phyloP scores from a whole-genome alignment of 2,329 filamentous ascomycete species.

The Colletotrichum sojae region DNA sequence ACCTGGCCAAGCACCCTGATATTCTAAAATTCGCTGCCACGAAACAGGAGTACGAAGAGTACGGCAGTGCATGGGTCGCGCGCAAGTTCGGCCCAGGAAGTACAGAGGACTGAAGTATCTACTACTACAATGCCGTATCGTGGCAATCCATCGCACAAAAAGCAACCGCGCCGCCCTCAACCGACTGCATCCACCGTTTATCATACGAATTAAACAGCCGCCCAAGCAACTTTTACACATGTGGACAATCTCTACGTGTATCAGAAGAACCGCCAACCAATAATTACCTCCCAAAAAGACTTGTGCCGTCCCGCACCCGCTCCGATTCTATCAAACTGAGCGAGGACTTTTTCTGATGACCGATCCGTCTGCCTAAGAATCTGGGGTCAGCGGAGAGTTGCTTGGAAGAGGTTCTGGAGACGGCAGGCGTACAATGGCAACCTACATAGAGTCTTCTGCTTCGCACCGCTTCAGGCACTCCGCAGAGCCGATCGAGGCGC shows the following conservation, averaged over 20 bases:
- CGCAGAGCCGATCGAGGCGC: slow-evolving; percentile 38
- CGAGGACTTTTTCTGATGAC: background rate
- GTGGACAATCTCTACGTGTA: background rate
- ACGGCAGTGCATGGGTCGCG: slow-evolving; percentile 81
- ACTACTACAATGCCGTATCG: background rate
- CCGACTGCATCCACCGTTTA: background rate
- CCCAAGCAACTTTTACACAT: background rate
- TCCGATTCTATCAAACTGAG: background rate
- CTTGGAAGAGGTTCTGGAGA: background rate
- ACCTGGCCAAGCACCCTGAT: slow-evolving; percentile 78
- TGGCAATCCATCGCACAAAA: background rate
- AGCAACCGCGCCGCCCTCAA: background rate
- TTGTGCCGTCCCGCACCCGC: background rate
- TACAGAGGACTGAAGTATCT: slow-evolving; percentile 20
- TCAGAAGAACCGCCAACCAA: slow-evolving; percentile 6
- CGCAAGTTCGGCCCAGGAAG: slow-evolving; percentile 73
- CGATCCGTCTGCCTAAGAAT: background rate
- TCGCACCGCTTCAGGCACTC: slow-evolving; percentile 40
- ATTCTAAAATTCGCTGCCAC: slow-evolving; percentile 82
- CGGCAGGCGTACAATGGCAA: background rate
- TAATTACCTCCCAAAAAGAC: background rate
- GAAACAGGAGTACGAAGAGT: slow-evolving; percentile 90
- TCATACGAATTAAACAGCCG: background rate
- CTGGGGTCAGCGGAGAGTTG: background rate
- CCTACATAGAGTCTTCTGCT: slow-evolving; percentile 15